Evolutionary conservation across 2,329 filamentous ascomycete species (phyloP), one percentile per base, ranked within the genome.

Genomic region (Calycina marina): DNA sequence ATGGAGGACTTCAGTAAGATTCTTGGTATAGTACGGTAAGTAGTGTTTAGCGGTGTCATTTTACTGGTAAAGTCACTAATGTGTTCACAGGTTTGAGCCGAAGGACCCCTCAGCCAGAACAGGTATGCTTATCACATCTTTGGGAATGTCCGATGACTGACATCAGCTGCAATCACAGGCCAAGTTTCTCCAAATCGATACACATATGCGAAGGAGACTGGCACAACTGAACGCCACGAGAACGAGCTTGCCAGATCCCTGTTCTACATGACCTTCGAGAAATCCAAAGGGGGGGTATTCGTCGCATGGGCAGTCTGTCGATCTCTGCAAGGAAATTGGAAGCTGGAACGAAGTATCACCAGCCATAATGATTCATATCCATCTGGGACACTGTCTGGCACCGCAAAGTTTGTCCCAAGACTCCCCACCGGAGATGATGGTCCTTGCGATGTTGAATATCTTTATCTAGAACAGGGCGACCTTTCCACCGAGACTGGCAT

Each of bases 251-350:
- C 68, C 65, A 18, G 45, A 14, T 31, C 34, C 3, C 40, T 39
- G 5, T 32, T 47, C 5, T 29, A 42, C 6, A 28, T 36, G 2
- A 43, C 34, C 1, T 38, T 50, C 13, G 14, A 14, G 4, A 34
- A 40, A 4, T 51, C 49, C 1, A 22, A 30, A 6, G 37, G 30
- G 4, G 20, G 57, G 51, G 2, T 57, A 3, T 81, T 75, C 37
- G 65, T 80, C 3, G 62, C 77, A 0, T 60, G 65, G 4, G 79
- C 76, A 4, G 67, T 81, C 1, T 88, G 84, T 49, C 60, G 77
- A 37, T 76, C 70, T 5, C 60, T 88, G 1, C 68, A 82, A 18
- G 81, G 81, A 5, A 60, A 61, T 3, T 88, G 81, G 81, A 64
- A 55, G 3, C 60, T 83, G 1, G 63, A 67, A 31, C 64, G 74